Conservation (phyloP, 768 basidiomycete genomes). For the Tephrocybe sp. region DNA sequence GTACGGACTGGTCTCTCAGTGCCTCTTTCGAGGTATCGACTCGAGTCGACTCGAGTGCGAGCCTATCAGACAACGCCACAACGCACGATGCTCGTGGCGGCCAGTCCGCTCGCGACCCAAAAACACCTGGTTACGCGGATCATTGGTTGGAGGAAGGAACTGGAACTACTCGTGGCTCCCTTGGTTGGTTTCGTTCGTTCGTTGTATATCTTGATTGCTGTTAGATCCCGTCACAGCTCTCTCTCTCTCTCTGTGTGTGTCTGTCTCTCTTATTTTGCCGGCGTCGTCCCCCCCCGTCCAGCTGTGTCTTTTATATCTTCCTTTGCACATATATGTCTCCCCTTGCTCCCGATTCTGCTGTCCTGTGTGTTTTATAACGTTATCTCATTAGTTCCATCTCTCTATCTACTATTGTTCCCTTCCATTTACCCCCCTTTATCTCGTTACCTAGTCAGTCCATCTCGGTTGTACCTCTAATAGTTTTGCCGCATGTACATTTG, state of each 20-base stretch:
- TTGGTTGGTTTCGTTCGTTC: not conserved
- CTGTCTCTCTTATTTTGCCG: not conserved
- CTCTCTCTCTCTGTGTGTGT: not conserved
- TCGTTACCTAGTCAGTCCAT: constrained; percentile 5
- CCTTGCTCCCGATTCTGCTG: no score
- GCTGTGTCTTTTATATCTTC: not conserved
- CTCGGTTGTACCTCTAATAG: constrained; percentile 17
- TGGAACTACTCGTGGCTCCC: constrained; percentile 4
- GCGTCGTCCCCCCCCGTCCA: no score
- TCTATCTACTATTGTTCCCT: no score
- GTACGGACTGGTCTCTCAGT: not conserved
- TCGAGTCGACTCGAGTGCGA: not conserved
- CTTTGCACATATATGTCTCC: not conserved
- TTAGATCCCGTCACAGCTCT: not conserved
- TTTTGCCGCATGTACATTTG: constrained; percentile 22
- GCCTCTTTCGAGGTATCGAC: not conserved
- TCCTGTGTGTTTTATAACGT: constrained; percentile 7
- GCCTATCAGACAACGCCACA: not conserved
- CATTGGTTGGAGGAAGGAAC: constrained; percentile 7
- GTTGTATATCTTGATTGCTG: not conserved
- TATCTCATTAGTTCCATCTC: constrained; percentile 2
- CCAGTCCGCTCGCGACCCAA: not conserved
- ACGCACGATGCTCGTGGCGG: not conserved
- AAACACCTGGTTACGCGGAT: constrained; percentile 1
- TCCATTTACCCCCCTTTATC: constrained; percentile 1